Base-by-base conservation (phyloP, 108 stramenopile genomes). In the Skeletonema menzelii region DNA sequence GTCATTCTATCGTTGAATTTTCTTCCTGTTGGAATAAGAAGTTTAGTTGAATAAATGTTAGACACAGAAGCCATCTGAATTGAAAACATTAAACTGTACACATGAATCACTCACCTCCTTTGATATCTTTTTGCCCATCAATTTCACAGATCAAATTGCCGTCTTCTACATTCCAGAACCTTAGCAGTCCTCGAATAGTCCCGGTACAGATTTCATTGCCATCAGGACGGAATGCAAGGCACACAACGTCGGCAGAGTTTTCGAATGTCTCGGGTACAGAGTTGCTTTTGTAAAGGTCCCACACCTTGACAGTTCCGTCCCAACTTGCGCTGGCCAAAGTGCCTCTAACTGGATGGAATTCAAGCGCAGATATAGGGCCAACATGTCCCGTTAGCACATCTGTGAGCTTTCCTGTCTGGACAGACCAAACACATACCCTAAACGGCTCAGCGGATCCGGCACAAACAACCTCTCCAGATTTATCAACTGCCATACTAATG, bases 231-330 rank as follows among this genome's bases (percentile, higher is more conserved):
- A 89, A 98, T 37, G 96, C 86, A 8, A 98, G 85, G 56, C 95
- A 97, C 26, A 99, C 95, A 10, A 99, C 98, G 75, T 99, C 98
- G 10, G 91, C 77, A n/a, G 83, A 82, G 79, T 97, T 97, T 57
- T 91, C 89, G 22, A 98, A 80, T 35, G 92, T 97, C 77, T 99
- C 96, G n/a, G 87, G 80, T 37, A 83, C 81, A 27, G 95, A 88
- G 26, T 80, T 69, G 15, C 69, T 73, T 78, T 97, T 97, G 89
- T 95, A 99, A 14, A 98, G 75, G 74, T 99, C 96, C 99, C 98
- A 99, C 0, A 99, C 70, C 67, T 97, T 97, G 22, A 97, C 94
- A 12, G 96, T 96, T 8, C 97, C 96, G 73, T 99, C 99, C 99
- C 99, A 99, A 15, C 95, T 96, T 27, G 91, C 96, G 56, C 92